These are phyloP conservation scores for Cyclotella baltica DNA, from an alignment of 108 stramenopile genomes.

Conservation along the genomic window DNA sequence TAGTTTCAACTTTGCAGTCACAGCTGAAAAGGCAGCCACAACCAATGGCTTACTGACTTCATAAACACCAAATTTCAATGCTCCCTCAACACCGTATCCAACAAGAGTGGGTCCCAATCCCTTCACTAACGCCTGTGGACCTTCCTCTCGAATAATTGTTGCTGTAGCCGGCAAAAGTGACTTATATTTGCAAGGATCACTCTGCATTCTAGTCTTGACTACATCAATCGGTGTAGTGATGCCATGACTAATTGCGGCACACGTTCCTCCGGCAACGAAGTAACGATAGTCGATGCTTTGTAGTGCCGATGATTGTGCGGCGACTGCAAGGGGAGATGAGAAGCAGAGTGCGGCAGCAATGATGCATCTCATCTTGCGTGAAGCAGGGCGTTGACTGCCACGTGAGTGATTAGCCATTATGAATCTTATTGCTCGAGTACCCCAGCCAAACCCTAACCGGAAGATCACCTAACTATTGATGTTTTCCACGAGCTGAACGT, in stretches of 20 bases:
- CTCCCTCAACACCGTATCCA: slow-evolving; percentile 92
- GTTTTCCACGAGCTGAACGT: no score
- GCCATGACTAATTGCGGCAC: slow-evolving; percentile 86
- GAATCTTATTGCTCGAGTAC: no score
- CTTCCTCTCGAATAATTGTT: slow-evolving; percentile 74
- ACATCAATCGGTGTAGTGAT: slow-evolving; percentile 92
- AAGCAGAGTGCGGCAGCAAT: not conserved
- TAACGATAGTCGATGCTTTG: slow-evolving; percentile 60
- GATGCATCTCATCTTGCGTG: not conserved
- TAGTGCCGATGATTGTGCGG: not conserved
- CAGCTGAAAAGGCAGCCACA: slow-evolving; percentile 38
- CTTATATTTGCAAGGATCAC: slow-evolving; percentile 67
- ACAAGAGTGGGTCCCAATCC: slow-evolving; percentile 90
- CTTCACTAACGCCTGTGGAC: slow-evolving; percentile 62
- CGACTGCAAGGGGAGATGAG: not conserved
- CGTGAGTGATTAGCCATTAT: no score
- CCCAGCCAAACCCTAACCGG: no score
- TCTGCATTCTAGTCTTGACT: slow-evolving; percentile 89
- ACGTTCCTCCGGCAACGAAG: slow-evolving; percentile 88
- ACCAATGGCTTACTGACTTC: slow-evolving; percentile 89
- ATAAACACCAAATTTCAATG: slow-evolving; percentile 92
- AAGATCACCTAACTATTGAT: no score
- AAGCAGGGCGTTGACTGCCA: no score
- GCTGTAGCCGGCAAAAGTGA: slow-evolving; percentile 54
- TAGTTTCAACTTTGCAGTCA: slow-evolving; percentile 38